Evolutionary conservation across 2,329 filamentous ascomycete species (phyloP), one percentile per base, ranked within the genome.

Genomic region (Trematosphaeria pertusa): DNA sequence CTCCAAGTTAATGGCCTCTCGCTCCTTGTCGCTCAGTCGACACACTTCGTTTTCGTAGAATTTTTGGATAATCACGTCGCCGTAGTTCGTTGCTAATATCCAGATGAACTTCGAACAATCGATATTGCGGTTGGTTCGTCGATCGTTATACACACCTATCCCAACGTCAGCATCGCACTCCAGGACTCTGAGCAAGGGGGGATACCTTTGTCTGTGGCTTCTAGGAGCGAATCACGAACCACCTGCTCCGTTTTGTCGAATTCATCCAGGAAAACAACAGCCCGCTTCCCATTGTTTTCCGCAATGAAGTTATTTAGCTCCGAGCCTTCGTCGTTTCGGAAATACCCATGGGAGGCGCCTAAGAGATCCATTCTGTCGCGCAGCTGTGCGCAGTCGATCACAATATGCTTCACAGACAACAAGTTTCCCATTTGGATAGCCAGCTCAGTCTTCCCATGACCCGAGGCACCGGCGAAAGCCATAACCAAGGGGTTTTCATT

Each of bases 211-310:
- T 80, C 73, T 43, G 79, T 76, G 0, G 73, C 70, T 3, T 76
- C 48, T 2, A 82, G 58, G 6, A 81, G 60, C 4, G 76, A 59
- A 15, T 78, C 58, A 8, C 72, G 72, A 2, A 80, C 66, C 1
- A 73, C 67, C 4, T 58, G 12, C 0, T 52, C 65, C 0, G 75
- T 78, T 56, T 79, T 81, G 30, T 81, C 78, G 34, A 81, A 80
- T 39, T 82, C 78, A 39, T 81, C 78, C 11, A 81, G 52, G 46
- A 80, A 81, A 0, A 81, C 73, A 7, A 81, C 70, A 26, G 66
- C 68, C 14, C 65, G 57, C 37, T 70, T 24, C 1, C 70, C 73
- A 5, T 52, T 54, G 18, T 76, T 66, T 2, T 50, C 44, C 0
- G 69, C 69, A 0, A 81, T 64, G 52, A 79, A 80, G 50, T 80